Percentiles rank a stretch among this genome's conserved stretches.
phyloP scores from a whole-genome alignment of 164 flowering plant genomes.

The Amborella trichopoda region DNA sequence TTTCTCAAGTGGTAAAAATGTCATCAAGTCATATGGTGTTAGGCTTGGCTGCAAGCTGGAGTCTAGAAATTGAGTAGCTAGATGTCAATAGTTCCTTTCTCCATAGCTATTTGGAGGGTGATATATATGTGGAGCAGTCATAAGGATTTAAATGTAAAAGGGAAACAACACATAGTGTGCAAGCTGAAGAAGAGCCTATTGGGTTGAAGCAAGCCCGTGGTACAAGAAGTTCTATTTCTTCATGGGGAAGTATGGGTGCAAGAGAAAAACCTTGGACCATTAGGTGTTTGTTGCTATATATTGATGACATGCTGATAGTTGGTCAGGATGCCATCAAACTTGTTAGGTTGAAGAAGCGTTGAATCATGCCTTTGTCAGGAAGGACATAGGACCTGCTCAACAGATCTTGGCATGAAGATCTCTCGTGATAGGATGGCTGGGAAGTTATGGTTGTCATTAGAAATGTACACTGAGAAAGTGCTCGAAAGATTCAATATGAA shows the following conservation, averaged over 20 bases:
- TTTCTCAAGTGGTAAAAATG: neutral
- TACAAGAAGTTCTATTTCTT: neutral
- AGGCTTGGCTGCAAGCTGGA: neutral
- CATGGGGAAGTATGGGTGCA: neutral
- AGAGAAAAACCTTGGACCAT: neutral
- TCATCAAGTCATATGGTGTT: neutral
- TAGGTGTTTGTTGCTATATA: neutral
- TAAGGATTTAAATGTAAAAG: neutral
- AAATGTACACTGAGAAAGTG: too few species aligned
- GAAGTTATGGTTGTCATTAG: too few species aligned
- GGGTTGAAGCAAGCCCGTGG: too few species aligned
- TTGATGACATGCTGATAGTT: neutral
- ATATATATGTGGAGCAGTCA: neutral
- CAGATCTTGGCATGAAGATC: too few species aligned
- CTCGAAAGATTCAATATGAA: too few species aligned
- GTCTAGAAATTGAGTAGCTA: neutral
- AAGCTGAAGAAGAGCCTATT: too few species aligned
- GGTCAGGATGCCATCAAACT: neutral
- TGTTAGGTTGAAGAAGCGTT: neutral
- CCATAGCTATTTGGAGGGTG: too few species aligned
- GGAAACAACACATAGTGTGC: too few species aligned
- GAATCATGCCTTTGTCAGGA: too few species aligned
- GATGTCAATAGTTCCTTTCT: too few species aligned
- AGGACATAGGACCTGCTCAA: too few species aligned
- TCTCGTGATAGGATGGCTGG: too few species aligned